Evolutionary conservation across 331 rosid species (phyloP).

Genomic region (Prunus yedoensis): DNA sequence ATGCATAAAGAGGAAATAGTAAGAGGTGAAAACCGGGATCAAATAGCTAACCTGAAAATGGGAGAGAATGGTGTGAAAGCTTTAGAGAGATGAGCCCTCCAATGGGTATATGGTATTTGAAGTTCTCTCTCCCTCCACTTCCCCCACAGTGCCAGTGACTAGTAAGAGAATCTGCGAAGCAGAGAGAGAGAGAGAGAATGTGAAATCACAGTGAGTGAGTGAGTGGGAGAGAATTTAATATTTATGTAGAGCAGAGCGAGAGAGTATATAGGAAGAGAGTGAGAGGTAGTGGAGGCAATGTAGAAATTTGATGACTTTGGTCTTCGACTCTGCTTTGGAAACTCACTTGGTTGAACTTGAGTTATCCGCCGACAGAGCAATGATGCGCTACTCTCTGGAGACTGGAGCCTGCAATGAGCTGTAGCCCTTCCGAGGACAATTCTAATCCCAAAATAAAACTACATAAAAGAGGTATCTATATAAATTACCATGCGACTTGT

Average conservation of each 20-base stretch:
- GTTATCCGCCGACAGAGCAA: constrained; percentile 10
- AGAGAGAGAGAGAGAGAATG: background rate
- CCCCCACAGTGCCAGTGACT: background rate
- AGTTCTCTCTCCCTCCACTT: constrained; percentile 2
- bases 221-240: background rate
- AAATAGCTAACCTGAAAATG: constrained; percentile 6
- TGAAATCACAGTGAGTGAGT: background rate
- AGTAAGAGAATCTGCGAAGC: background rate
- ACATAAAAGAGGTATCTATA: too few relatives aligned
- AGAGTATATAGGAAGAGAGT: too few relatives aligned
- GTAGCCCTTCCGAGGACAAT: background rate
- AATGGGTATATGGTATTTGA: constrained; percentile 6
- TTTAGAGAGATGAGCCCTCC: constrained; percentile 3
- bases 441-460: too few relatives aligned
- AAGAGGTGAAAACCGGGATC: background rate
- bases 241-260: background rate
- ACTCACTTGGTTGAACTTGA: background rate
- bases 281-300: background rate
- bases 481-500: too few relatives aligned
- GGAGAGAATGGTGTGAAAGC: background rate
- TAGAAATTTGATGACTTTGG: background rate
- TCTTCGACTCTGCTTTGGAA: background rate
- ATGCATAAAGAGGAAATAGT: background rate
- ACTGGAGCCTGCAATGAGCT: background rate
- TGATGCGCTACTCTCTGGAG: background rate